phyloP scores from a whole-genome alignment of 768 basidiomycete genomes.

The Leccinum longicurvipes region DNA sequence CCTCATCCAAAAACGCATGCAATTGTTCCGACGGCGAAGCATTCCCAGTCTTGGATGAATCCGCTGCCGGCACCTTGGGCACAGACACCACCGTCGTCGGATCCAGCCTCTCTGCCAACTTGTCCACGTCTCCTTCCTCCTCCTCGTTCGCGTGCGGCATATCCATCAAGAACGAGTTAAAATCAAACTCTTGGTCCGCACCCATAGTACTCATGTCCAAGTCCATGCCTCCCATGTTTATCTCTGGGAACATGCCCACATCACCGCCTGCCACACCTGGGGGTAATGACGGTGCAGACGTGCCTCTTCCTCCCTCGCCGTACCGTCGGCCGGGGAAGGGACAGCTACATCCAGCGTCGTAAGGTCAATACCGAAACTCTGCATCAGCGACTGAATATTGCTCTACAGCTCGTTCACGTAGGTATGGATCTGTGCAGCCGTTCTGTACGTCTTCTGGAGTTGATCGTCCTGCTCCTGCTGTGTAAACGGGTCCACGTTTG shows the following conservation, averaged over 20 bases:
- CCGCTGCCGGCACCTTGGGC: constrained; percentile 15
- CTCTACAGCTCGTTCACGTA: constrained; percentile 69
- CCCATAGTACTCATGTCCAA: not conserved
- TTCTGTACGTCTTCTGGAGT: constrained; percentile 56
- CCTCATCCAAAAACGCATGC: constrained; percentile 44
- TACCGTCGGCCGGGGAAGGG: constrained; percentile 5
- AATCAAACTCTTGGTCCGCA: constrained; percentile 32
- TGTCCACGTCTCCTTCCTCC: constrained; percentile 31
- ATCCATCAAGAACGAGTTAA: constrained; percentile 40
- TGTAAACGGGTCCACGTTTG: constrained; percentile 32
- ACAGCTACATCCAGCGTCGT: constrained; percentile 14
- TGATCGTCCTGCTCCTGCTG: constrained; percentile 39
- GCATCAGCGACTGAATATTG: constrained; percentile 69
- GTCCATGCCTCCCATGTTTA: not conserved
- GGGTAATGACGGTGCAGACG: not conserved
- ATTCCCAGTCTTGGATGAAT: constrained; percentile 28
- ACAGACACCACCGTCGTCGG: constrained; percentile 32
- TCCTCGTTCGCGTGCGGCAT: constrained; percentile 31
- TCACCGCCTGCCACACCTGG: constrained; percentile 2
- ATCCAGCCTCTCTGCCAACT: constrained; percentile 33
- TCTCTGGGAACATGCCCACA: constrained; percentile 19
- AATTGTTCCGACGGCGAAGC: constrained; percentile 35
- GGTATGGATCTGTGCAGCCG: constrained; percentile 60
- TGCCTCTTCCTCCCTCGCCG: constrained; percentile 6
- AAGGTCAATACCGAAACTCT: constrained; percentile 66